Base-by-base conservation (phyloP, 352 stramenopile genomes). In the Phytophthora vignae region DNA sequence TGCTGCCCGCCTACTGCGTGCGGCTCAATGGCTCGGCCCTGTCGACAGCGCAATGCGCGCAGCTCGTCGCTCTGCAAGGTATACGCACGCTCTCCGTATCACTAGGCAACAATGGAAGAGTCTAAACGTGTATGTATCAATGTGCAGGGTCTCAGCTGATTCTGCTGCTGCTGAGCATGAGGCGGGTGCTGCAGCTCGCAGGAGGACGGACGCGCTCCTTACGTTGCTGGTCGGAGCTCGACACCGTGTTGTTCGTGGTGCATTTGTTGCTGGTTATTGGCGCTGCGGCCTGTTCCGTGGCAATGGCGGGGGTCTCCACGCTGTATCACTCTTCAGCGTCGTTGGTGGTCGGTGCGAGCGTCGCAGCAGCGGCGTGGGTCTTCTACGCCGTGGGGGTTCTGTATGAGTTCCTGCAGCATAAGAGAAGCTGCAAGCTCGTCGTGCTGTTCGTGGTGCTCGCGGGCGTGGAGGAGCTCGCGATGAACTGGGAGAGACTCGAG, bases 131-230 rank as follows among this genome's bases (percentile, higher is more conserved):
- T n/a, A n/a, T 44, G 29, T 33, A 10, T 33, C 29, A 42, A 44
- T 44, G 38, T 64, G 54, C 59, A 92, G 75, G 55, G 53, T 68
- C 78, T 57, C 67, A 84, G 46, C 17, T 84, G 12, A 17, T 78
- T 2, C 75, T 92, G 29, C 50, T 84, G 3, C 44, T 74, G 4
- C 25, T 84, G 12, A 82, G 78, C 27, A 82, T 89, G 76, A 69
- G 42, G 27, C 73, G 78, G 17, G 76, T 90, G 36, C 38, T 84
- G n/a, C 61, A 44, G 19, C 73, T 90, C 12, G 59, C 55, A 50
- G 31, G 67, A 22, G 27, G 21, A 27, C 44, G 17, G 10, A 40
- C 22, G 8, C 38, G 15, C 17, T 8, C 2, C n/a, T 54, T 33
- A 17, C 29, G 27, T 48, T 56, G 17, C 22, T 54, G 49, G 44